Percentiles rank a stretch among this genome's conserved stretches.
phyloP scores from a whole-genome alignment of 192 early-diverging fungal species.

The Podila clonocystis region DNA sequence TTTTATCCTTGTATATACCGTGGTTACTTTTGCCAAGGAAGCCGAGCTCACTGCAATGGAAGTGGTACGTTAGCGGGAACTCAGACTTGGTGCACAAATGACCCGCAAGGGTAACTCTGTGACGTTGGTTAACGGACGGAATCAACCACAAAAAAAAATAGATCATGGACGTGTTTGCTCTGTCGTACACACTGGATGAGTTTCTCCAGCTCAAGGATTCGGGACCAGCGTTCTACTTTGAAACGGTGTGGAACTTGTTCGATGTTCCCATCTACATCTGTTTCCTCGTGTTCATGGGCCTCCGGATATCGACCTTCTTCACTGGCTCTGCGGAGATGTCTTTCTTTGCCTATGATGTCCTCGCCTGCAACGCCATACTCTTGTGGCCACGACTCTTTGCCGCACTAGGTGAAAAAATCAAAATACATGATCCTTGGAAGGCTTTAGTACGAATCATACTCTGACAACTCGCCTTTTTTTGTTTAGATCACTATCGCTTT shows the following conservation, averaged over 20 bases:
- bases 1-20: constrained; percentile 51
- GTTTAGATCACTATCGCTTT: constrained; percentile 48
- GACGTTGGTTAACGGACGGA: background rate
- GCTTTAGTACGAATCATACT: background rate
- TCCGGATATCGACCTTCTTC: constrained; percentile 35
- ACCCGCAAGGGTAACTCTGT: background rate
- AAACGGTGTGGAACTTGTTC: constrained; percentile 56
- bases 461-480: background rate
- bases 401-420: constrained; percentile 25
- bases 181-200: constrained; percentile 45
- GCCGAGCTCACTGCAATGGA: constrained; percentile 31
- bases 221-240: constrained; percentile 54
- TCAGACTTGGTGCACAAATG: too few relatives aligned
- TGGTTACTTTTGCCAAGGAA: constrained; percentile 43
- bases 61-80: constrained; percentile 17
- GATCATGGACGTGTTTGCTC: constrained; percentile 50
- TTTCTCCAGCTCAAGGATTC: constrained; percentile 48
- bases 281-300: constrained; percentile 42
- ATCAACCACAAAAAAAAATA: background rate
- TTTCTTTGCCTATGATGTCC: constrained; percentile 48
- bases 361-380: constrained; percentile 52
- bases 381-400: constrained; percentile 56
- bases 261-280: constrained; percentile 53
- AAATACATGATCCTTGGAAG: too few relatives aligned
- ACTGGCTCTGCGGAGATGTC: constrained; percentile 26